Evolutionary conservation across 78 protist genomes (phyloP).

Genomic region (Emiliania huxleyi): DNA sequence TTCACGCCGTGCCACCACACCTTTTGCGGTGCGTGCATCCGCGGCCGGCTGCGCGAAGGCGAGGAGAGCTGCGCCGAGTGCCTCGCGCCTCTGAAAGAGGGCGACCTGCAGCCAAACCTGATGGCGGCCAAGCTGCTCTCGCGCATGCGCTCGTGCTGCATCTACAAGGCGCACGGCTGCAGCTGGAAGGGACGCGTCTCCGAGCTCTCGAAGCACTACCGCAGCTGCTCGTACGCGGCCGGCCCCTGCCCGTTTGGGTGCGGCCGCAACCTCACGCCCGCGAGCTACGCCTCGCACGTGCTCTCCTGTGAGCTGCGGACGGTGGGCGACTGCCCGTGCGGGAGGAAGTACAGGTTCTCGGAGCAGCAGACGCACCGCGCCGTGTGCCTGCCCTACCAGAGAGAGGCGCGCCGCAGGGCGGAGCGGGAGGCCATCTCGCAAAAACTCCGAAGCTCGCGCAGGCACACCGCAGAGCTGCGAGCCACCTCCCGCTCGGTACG

Average conservation of each 20-base stretch:
- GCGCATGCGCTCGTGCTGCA: background rate
- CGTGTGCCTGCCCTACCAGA: background rate
- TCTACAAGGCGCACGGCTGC: background rate
- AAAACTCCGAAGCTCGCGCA: no score
- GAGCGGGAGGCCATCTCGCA: background rate
- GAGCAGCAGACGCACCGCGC: background rate
- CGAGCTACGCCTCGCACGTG: background rate
- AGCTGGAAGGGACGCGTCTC: background rate
- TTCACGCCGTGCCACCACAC: slow-evolving; percentile 10
- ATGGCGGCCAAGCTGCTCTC: background rate
- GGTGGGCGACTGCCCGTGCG: background rate
- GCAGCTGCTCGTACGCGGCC: background rate
- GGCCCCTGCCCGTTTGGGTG: background rate
- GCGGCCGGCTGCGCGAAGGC: background rate
- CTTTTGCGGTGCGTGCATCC: background rate
- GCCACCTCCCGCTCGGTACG: no score
- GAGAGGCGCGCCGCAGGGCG: background rate
- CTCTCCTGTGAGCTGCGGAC: background rate
- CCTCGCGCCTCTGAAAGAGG: background rate
- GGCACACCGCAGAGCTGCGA: no score
- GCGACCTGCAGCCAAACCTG: background rate
- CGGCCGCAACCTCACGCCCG: background rate
- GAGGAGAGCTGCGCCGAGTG: background rate
- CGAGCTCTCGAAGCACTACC: background rate
- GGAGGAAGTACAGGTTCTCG: background rate